phyloP scores from a whole-genome alignment of 257 asterid genomes.

The Solanum raphanifolium region DNA sequence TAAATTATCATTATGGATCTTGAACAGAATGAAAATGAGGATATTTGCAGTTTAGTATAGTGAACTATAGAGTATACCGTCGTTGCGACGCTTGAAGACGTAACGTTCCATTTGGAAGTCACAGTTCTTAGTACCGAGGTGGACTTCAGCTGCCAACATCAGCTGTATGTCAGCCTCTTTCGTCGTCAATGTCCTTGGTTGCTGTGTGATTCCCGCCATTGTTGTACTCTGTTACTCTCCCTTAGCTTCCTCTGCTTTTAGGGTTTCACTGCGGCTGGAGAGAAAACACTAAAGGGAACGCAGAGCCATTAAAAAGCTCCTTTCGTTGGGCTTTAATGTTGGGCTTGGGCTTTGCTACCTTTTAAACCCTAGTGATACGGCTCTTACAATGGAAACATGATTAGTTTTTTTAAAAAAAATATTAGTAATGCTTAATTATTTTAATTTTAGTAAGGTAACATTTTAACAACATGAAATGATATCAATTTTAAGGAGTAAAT shows the following conservation, averaged over 20 bases:
- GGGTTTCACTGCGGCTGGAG: not conserved
- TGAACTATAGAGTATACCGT: not conserved
- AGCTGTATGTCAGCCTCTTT: conserved; percentile 1
- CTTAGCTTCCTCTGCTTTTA: not conserved
- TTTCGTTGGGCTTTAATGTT: not conserved
- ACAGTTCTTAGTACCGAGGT: not conserved
- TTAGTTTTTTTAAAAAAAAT: not conserved
- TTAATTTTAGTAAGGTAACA: not conserved
- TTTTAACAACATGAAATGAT: not conserved
- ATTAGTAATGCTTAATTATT: no score
- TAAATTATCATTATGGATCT: not conserved
- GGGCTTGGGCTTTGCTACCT: not conserved
- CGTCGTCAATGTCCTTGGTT: not conserved
- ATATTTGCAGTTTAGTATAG: not conserved
- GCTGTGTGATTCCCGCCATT: not conserved
- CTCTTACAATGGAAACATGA: not conserved
- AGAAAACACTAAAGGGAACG: not conserved
- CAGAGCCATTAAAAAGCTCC: not conserved
- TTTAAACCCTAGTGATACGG: not conserved
- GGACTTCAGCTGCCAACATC: conserved; percentile 1
- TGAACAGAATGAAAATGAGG: not conserved
- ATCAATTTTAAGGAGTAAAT: no score
- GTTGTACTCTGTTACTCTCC: not conserved
- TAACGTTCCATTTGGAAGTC: conserved; percentile 1
- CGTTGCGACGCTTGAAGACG: not conserved